phyloP scores from a whole-genome alignment of 1,284 basidiomycete genomes.

The Anthracocystis setariae region DNA sequence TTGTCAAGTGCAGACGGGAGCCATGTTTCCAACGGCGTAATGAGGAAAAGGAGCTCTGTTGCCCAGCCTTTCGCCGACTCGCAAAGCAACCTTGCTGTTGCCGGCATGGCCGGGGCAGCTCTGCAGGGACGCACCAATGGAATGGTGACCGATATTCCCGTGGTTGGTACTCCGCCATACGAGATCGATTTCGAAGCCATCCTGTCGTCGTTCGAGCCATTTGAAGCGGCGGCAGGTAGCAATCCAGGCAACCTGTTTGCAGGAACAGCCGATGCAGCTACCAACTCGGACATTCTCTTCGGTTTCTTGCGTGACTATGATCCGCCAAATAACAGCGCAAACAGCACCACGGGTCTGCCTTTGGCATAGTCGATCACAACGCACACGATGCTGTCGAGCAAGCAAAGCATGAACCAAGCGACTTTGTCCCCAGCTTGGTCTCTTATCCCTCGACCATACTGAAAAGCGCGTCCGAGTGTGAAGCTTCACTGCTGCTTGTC shows the following conservation, averaged over 20 bases:
- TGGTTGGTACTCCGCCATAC: slow-evolving; percentile 17
- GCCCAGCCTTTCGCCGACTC: not conserved
- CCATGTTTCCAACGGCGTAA: not conserved
- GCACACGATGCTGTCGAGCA: no score
- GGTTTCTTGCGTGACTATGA: slow-evolving; percentile 27
- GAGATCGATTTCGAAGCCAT: slow-evolving; percentile 32
- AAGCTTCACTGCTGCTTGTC: no score
- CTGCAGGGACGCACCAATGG: not conserved
- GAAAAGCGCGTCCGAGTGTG: no score
- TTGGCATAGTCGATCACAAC: no score
- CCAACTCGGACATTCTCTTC: slow-evolving; percentile 26
- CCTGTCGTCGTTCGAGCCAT: slow-evolving; percentile 23
- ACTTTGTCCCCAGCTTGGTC: no score
- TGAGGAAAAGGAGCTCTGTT: not conserved
- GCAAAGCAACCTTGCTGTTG: not conserved
- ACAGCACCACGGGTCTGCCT: not conserved
- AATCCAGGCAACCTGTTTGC: not conserved
- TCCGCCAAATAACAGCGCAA: slow-evolving; percentile 2
- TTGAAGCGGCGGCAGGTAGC: slow-evolving; percentile 8
- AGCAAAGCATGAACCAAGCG: no score
- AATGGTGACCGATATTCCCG: not conserved
- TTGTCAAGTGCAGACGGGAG: not conserved
- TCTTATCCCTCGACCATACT: no score
- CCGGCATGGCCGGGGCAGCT: not conserved
- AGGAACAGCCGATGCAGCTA: slow-evolving; percentile 6